These are phyloP conservation scores for Chytriomyces confervae DNA, from an alignment of 192 early-diverging fungal species.

Conservation along the genomic window DNA sequence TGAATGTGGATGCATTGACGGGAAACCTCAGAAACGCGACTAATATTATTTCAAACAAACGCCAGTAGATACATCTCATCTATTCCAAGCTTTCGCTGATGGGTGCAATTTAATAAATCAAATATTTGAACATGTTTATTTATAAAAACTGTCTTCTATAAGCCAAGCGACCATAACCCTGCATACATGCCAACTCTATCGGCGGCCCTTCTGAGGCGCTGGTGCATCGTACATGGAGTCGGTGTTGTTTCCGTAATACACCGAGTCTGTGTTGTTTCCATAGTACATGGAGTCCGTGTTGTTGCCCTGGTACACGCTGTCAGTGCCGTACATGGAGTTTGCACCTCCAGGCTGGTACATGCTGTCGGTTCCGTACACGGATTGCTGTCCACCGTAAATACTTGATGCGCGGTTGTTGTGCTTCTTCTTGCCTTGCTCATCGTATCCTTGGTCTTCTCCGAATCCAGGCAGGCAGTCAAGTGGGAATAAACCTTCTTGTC, in stretches of 20 bases:
- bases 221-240: constrained; percentile 17
- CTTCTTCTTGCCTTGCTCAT: constrained; percentile 19
- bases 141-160: too few relatives aligned
- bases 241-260: constrained; percentile 14
- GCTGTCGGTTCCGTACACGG: neutral
- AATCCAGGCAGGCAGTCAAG: neutral
- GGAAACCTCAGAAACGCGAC: too few relatives aligned
- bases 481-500: constrained; percentile 2
- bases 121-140: too few relatives aligned
- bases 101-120: too few relatives aligned
- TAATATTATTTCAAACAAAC: too few relatives aligned
- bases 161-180: too few relatives aligned
- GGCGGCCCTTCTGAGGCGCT: too few relatives aligned
- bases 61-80: too few relatives aligned
- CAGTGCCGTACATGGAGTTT: neutral
- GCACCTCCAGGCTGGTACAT: neutral
- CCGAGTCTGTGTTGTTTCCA: constrained; percentile 17
- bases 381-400: constrained; percentile 4
- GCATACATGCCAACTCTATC: too few relatives aligned
- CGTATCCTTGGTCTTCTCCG: neutral
- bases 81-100: too few relatives aligned
- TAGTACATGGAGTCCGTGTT: neutral
- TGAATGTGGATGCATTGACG: too few relatives aligned
- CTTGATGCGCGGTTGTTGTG: constrained; percentile 3
- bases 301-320: neutral